Evolutionary conservation across 2,329 filamentous ascomycete species (phyloP), one percentile per base, ranked within the genome.

Genomic region (Pezicula radicicola): DNA sequence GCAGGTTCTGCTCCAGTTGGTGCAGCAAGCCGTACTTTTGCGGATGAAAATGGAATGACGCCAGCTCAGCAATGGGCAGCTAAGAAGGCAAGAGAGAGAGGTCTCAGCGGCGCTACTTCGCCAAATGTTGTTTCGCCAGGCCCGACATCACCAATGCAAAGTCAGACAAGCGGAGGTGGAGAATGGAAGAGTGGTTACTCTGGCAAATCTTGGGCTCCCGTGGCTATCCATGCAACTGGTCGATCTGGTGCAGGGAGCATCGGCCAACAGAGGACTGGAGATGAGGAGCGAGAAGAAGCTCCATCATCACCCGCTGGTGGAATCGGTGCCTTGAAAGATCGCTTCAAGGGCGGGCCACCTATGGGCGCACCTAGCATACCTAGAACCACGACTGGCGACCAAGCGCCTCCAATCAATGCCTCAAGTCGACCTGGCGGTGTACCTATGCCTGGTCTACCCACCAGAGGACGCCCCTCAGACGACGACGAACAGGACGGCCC

Each of bases 31-130:
- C 86, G 91, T 64, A 96, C 91, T 1, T 99, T 97, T 75, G 94
- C 94, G 15, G 92, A 97, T 60, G 78, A 95, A 69, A 92, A 89
- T 57, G 94, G 94, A 56, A 99, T 97, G 77, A 97, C 94, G 5
- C 94, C 94, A 6, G 92, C 94, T 28, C 94, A 99, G 70, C 74
- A 96, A 35, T 99, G 94, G 94, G 93, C 93, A 0, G 94, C 99
- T 76, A 96, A 92, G 76, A 97, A 97, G 76, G 93, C 89, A 36
- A 86, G 85, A 55, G 85, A 94, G 68, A 80, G 86, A 52, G 84
- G 80, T 19, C 60, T 69, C 21, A 85, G 81, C 43, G 75, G 74
- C 39, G 74, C 68, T 27, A 69, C 76, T 47, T 68, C 75, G 18
- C 66, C 79, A 41, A 65, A 69, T 44, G 54, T 72, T 48, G 21